Base-by-base conservation (phyloP, 2,329 filamentous ascomycete genomes). In the Verticillium albo-atrum region DNA sequence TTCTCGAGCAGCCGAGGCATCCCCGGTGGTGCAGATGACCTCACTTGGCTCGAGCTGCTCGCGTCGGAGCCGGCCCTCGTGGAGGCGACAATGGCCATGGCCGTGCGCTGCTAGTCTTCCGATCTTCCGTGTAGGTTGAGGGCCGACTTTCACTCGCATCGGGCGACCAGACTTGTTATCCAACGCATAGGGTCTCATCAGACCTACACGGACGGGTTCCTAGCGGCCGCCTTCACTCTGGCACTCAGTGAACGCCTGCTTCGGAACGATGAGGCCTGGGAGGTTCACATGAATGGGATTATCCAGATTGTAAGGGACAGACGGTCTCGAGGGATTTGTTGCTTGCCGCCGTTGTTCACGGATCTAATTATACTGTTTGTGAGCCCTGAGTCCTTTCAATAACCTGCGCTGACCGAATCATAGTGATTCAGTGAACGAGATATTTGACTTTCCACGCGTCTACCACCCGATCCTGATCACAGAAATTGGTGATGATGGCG, bases 1-100 rank as follows among this genome's bases (percentile, higher is more conserved):
- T 54, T 54, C 25, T 14, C 30, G 14, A 17, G n/a, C 26, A 28
- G 51, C 25, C 27, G 26, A n/a, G 51, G 26, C 51, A 3, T 28
- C 26, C 51, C 26, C 9, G 51, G 61, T 50, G 3, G 54, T 30
- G 3, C 35, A 17, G 57, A 58, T 7, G 64, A 65, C 6, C 32
- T n/a, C 5, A 20, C 32, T 1, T 68, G 66, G 66, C 35, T 62
- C 2, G 6, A 34, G 9, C 57, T 68, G 0, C 27, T 68, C 20
- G 20, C 61, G 9, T 64, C 67, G 1, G 67, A 68, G 32, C 67
- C 66, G n/a, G 67, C 67, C 10, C 59, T 68, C 1, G 55, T 68
- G 2, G 66, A 68, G n/a, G 66, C 67, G 0, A 67, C 67, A 1
- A 60, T 68, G 60, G 55, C 61, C 0, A 62, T 68, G 10, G 65